A percentile compares a stretch with the other conserved stretches of the same genome.
phyloP scores from a whole-genome alignment of 1,284 basidiomycete species.

The Tylopilus orsonianus region DNA sequence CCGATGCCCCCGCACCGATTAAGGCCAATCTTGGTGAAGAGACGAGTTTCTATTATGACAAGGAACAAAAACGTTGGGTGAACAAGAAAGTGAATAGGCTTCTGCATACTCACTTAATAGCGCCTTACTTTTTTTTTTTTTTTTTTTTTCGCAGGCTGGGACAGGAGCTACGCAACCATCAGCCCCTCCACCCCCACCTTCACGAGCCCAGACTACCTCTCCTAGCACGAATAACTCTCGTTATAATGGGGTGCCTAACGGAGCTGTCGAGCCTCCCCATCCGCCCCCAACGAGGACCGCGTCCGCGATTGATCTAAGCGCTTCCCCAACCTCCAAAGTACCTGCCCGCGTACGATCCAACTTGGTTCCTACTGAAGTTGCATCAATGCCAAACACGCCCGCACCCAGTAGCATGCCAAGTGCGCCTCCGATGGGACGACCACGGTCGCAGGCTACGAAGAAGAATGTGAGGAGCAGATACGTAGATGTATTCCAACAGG shows the following conservation, averaged over 20 bases:
- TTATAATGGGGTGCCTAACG: slow-evolving; percentile 24
- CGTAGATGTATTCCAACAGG: slow-evolving; percentile 80
- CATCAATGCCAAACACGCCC: slow-evolving; percentile 35
- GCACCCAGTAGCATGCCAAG: slow-evolving; percentile 34
- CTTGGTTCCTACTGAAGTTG: slow-evolving; percentile 51
- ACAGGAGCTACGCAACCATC: slow-evolving; percentile 45
- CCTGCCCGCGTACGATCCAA: slow-evolving; percentile 63
- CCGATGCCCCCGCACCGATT: slow-evolving; percentile 64
- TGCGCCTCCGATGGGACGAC: slow-evolving; percentile 52
- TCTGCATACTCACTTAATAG: background rate
- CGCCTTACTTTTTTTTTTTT: slow-evolving; percentile 4
- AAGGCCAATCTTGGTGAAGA: slow-evolving; percentile 94
- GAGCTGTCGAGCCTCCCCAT: slow-evolving; percentile 24
- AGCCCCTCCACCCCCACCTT: slow-evolving; percentile 52
- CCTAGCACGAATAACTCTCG: slow-evolving; percentile 51
- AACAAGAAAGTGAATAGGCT: slow-evolving; percentile 77
- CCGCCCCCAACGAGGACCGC: slow-evolving; percentile 56
- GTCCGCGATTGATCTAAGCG: slow-evolving; percentile 58
- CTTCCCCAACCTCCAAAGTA: slow-evolving; percentile 50
- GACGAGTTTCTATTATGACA: slow-evolving; percentile 91
- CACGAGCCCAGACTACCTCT: slow-evolving; percentile 74
- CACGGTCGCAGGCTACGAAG: slow-evolving; percentile 65
- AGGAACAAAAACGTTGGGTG: slow-evolving; percentile 94
- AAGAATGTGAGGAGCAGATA: slow-evolving; percentile 79
- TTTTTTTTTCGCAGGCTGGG: slow-evolving; percentile 46